Conservation (phyloP, 1,284 basidiomycete genomes). For the Apiotrichum gracile region DNA sequence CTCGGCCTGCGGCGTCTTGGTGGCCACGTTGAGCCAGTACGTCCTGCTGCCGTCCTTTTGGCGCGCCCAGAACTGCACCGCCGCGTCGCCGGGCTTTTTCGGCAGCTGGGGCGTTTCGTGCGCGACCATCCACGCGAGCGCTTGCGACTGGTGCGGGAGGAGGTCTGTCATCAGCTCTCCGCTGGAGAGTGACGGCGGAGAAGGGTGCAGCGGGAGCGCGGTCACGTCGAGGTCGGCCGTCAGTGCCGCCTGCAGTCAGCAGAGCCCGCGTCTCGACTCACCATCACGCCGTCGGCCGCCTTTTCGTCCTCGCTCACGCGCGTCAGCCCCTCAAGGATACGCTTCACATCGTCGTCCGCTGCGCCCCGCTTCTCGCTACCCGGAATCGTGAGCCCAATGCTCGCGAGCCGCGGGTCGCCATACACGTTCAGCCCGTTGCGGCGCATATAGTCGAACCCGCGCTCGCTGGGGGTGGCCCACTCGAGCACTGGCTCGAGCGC, state of each 20-base stretch:
- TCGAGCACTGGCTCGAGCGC: slow-evolving; percentile 60
- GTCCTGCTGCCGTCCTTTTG: slow-evolving; percentile 51
- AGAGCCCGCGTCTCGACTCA: slow-evolving; percentile 9
- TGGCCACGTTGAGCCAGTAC: slow-evolving; percentile 58
- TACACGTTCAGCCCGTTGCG: slow-evolving; percentile 3
- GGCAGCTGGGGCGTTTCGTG: slow-evolving; percentile 69
- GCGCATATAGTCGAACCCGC: slow-evolving; percentile 48
- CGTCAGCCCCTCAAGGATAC: slow-evolving; percentile 54
- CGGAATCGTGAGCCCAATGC: neutral
- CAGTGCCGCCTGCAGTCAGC: slow-evolving; percentile 28
- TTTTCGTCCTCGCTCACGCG: slow-evolving; percentile 59
- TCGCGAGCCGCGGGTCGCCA: slow-evolving; percentile 1
- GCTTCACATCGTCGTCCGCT: slow-evolving; percentile 57
- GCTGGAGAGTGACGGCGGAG: slow-evolving; percentile 60
- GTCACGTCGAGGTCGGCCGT: slow-evolving; percentile 36
- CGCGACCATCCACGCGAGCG: slow-evolving; percentile 61
- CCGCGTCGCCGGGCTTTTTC: slow-evolving; percentile 58
- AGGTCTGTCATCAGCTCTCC: slow-evolving; percentile 65
- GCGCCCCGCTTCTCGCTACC: neutral
- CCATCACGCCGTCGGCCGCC: slow-evolving; percentile 59
- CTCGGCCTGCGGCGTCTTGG: slow-evolving; percentile 64
- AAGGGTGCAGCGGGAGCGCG: slow-evolving; percentile 44
- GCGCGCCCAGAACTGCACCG: slow-evolving; percentile 81
- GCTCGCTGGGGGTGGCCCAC: slow-evolving; percentile 67
- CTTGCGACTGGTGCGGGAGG: slow-evolving; percentile 61